phyloP scores from a whole-genome alignment of 257 asterid species.

The Solanum bulbocastanum region DNA sequence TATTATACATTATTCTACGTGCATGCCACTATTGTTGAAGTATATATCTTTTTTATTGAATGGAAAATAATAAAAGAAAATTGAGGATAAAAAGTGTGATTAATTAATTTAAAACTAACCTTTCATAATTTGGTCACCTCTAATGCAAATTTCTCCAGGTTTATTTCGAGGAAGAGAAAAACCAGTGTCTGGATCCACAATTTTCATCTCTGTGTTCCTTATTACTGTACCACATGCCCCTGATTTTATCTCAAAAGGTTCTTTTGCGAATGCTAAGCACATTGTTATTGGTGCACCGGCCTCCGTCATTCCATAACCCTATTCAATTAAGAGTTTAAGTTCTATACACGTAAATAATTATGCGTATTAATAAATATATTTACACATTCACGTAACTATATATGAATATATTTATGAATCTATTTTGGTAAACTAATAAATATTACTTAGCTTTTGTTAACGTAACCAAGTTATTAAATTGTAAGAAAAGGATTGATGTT shows the following conservation, averaged over 20 bases:
- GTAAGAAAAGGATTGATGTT: not conserved
- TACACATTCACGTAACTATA: not conserved
- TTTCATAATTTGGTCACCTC: conserved; percentile 95
- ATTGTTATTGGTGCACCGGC: conserved; percentile 89
- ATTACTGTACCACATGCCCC: conserved; percentile 90
- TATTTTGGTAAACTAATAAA: not conserved
- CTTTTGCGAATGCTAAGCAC: conserved; percentile 87
- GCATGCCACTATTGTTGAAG: not conserved
- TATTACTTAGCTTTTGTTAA: too few relatives aligned
- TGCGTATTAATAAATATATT: not conserved
- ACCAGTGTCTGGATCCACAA: conserved; percentile 53
- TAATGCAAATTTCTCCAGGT: conserved; percentile 75
- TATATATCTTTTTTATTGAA: not conserved
- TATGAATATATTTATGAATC: not conserved
- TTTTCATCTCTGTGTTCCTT: conserved; percentile 86
- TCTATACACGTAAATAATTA: not conserved
- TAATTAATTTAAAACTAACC: conserved; percentile 24
- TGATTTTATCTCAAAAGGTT: conserved; percentile 64
- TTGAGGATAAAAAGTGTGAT: not conserved
- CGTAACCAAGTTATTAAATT: not conserved
- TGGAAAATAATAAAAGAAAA: not conserved
- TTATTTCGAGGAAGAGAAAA: conserved; percentile 53
- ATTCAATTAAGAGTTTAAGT: not conserved
- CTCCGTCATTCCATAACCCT: conserved; percentile 97
- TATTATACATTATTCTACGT: not conserved